Percentiles rank a stretch among this genome's conserved stretches.
phyloP scores from a whole-genome alignment of 805 yeast species.

The Wickerhamiella brachini region DNA sequence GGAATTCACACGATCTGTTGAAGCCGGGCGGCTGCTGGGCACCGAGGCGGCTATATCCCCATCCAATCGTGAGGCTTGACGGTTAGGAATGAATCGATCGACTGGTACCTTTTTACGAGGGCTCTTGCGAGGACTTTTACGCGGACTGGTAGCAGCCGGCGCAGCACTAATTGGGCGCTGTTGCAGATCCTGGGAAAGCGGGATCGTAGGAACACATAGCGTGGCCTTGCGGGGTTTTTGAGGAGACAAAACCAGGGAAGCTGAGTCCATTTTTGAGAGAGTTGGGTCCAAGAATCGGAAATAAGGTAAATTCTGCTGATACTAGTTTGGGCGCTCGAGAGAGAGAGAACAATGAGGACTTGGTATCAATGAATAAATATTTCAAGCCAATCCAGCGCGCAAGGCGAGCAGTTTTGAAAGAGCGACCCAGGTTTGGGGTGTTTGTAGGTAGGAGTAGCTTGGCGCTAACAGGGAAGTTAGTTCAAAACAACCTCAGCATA shows the following conservation, averaged over 20 bases:
- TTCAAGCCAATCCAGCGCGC: not conserved
- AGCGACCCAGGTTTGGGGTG: not conserved
- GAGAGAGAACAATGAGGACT: not conserved
- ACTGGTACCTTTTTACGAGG: not conserved
- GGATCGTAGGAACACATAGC: not conserved
- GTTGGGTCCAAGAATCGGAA: too few species aligned
- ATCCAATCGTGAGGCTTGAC: not conserved
- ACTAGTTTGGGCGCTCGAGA: not conserved
- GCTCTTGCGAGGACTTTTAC: not conserved
- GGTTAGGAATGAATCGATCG: conserved; percentile 2
- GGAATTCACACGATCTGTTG: not conserved
- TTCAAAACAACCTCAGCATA: not conserved
- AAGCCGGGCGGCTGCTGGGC: not conserved
- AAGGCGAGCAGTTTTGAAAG: not conserved
- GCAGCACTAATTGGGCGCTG: not conserved
- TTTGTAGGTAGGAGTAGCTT: too few species aligned
- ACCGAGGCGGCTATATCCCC: not conserved
- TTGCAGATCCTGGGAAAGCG: not conserved
- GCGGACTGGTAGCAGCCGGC: not conserved
- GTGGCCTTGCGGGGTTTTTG: not conserved
- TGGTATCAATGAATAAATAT: too few species aligned
- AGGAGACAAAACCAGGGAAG: not conserved
- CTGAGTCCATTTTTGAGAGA: not conserved
- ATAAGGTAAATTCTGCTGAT: too few species aligned
- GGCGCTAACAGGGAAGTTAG: not conserved